Evolutionary conservation across 2,329 filamentous ascomycete species (phyloP).

Genomic region (Penicillium griseofulvum): DNA sequence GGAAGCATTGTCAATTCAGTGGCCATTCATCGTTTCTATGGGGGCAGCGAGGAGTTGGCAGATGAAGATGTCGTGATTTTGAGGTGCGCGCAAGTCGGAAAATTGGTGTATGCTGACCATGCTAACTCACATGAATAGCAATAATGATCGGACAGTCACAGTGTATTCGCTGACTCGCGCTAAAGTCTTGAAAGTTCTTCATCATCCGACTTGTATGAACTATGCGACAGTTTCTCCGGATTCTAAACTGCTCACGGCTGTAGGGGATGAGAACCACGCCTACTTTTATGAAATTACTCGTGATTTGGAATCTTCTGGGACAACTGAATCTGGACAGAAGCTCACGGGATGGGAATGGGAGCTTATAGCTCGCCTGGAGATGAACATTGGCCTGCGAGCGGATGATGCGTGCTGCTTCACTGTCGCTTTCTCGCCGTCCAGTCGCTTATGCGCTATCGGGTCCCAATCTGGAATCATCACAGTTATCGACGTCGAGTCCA

Average conservation of each 20-base stretch:
- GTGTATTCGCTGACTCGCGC: conserved; percentile 73
- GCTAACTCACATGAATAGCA: conserved; percentile 62
- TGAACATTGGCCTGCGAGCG: conserved; percentile 41
- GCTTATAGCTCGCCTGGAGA: conserved; percentile 37
- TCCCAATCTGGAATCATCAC: conserved; percentile 50
- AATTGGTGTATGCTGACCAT: conserved; percentile 18
- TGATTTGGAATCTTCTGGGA: conserved; percentile 28
- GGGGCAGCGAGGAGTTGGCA: conserved; percentile 40
- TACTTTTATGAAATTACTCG: conserved; percentile 68
- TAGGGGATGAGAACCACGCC: conserved; percentile 81
- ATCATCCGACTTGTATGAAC: conserved; percentile 83
- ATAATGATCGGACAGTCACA: conserved; percentile 87
- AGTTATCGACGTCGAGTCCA: conserved; percentile 42
- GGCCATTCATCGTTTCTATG: conserved; percentile 58
- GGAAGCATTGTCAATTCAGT: conserved; percentile 66
- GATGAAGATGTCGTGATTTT: conserved; percentile 57
- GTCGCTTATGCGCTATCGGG: conserved; percentile 50
- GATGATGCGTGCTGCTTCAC: conserved; percentile 49
- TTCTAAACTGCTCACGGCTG: conserved; percentile 73
- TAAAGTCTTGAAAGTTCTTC: conserved; percentile 66
- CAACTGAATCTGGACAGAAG: conserved; percentile 32
- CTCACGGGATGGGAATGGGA: conserved; percentile 44
- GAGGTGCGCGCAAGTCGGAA: conserved; percentile 34
- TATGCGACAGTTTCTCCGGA: conserved; percentile 92
- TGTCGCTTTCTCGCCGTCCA: conserved; percentile 50